Evolutionary conservation across 441 rosid genomes (phyloP), one percentile per base, ranked within the genome.

Genomic region (Populus hybrid): DNA sequence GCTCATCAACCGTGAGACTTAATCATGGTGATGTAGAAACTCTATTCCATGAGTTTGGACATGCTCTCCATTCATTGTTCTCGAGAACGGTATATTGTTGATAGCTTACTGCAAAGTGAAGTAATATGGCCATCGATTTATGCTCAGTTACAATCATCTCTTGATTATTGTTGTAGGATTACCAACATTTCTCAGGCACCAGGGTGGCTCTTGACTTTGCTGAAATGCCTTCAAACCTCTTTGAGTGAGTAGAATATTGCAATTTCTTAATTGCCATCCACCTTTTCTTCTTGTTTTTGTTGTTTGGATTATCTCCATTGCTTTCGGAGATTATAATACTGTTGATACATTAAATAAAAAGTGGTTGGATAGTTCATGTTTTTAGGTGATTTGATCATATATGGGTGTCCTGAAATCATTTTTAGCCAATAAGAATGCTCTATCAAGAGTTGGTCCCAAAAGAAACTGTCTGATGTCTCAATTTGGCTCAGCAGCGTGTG

Each of bases 31-130:
- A 96, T 85, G 87, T 96, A 76, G 98, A 94, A 87, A 95, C 95
- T 76, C 83, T 96, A 75, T 96, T 96, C 84, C 99, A 96, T 80
- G 99, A 96, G 87, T 96, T 94, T 80, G 98, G 99, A 63, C 98
- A 96, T 76, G 97, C 99, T 68, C 97, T 96, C 72, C 98, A 96
- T 82, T 89, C 98, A 73, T 86, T 96, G 73, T 90, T 96, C 76
- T 96, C 98, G 36, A 89, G 98, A 91, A 96, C 99, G 88, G 98
- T 96, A 84, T 65, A 67, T 20, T 82, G 24, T 77, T 76, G 50
- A n/a, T 78, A 59, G 65, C 77, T 78, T 36, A 20, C 45, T 68
- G n/a, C 64, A 26, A 33, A 28, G 23, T 36, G n/a, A 72, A 68
- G 31, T 66, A 18, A 65, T 38, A 45, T 65, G 64, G 26, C 70